A percentile compares a stretch with the other conserved stretches of the same genome.
These are phyloP conservation scores for Pyrenochaeta sp. DNA, from an alignment of 2,329 filamentous ascomycete species.

Conservation along the genomic window DNA sequence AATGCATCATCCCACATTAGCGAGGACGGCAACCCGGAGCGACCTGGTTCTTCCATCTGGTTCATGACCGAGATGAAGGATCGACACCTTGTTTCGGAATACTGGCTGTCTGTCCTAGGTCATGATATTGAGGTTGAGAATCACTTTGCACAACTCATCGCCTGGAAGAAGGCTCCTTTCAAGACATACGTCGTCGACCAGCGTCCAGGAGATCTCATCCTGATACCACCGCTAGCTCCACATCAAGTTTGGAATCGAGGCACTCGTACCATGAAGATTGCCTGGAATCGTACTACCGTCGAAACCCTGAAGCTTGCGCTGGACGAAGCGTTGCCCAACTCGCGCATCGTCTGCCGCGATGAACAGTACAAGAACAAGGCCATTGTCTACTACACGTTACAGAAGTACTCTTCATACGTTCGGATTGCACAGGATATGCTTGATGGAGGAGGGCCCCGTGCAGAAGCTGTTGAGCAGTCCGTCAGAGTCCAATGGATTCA, in stretches of 20 bases:
- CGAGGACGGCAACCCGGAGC: constrained; percentile 73
- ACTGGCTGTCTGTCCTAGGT: constrained; percentile 89
- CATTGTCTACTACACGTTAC: constrained; percentile 86
- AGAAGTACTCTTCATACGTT: constrained; percentile 73
- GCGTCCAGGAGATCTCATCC: constrained; percentile 86
- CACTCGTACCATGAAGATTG: constrained; percentile 94
- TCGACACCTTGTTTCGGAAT: constrained; percentile 86
- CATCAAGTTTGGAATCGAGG: constrained; percentile 99
- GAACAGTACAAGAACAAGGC: constrained; percentile 99
- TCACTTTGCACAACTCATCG: constrained; percentile 93
- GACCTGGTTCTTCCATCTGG: constrained; percentile 91
- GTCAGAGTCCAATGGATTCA: constrained; percentile 73
- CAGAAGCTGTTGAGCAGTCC: constrained; percentile 46
- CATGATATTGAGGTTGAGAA: constrained; percentile 98
- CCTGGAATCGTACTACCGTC: constrained; percentile 94
- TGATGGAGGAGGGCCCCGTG: constrained; percentile 50
- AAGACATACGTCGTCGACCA: constrained; percentile 94
- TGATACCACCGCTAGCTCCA: constrained; percentile 89
- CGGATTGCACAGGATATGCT: constrained; percentile 66
- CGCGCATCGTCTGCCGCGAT: constrained; percentile 90
- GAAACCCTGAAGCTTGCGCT: constrained; percentile 89
- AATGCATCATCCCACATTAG: constrained; percentile 74
- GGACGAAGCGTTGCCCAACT: constrained; percentile 85
- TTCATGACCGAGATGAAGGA: constrained; percentile 99
- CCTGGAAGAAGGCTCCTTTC: constrained; percentile 94